Evolutionary conservation across 106 monocot genomes (phyloP).

Genomic region (Phalaenopsis equestris): DNA sequence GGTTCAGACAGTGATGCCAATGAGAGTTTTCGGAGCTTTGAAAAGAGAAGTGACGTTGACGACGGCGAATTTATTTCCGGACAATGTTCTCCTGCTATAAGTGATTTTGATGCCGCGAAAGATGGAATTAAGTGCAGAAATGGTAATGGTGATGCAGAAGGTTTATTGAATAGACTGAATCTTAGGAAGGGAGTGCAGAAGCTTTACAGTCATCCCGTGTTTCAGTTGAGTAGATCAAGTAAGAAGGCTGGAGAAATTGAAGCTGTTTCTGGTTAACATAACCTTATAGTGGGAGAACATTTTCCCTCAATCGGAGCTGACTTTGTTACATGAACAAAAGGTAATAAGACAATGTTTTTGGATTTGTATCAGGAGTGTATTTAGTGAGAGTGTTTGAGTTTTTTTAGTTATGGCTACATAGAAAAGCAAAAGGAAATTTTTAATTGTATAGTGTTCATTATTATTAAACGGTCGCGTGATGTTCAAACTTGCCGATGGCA

Average conservation of each 20-base stretch:
- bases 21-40: conserved; percentile 32
- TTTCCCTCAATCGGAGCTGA: not conserved
- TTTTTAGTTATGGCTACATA: not conserved
- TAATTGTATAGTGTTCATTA: not conserved
- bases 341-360: not conserved
- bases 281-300: not conserved
- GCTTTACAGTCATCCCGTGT: conserved; percentile 54
- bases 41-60: conserved; percentile 15
- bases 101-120: conserved; percentile 10
- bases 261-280: too few species aligned
- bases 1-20: conserved; percentile 21
- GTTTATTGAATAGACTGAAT: conserved; percentile 42
- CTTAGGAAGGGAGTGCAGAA: conserved; percentile 56
- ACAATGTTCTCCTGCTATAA: conserved; percentile 12
- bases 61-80: conserved; percentile 5
- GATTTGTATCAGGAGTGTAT: not conserved
- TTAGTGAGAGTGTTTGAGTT: not conserved
- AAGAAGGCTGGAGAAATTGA: conserved; percentile 37
- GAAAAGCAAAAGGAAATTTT: not conserved
- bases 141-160: conserved; percentile 25
- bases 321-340: not conserved
- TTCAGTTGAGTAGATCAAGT: conserved; percentile 55
- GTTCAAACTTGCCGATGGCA: not conserved
- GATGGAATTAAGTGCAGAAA: conserved; percentile 22
- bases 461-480: not conserved